Evolutionary conservation across 2,329 filamentous ascomycete genomes (phyloP).

Genomic region (Gliomastix tumulicola): DNA sequence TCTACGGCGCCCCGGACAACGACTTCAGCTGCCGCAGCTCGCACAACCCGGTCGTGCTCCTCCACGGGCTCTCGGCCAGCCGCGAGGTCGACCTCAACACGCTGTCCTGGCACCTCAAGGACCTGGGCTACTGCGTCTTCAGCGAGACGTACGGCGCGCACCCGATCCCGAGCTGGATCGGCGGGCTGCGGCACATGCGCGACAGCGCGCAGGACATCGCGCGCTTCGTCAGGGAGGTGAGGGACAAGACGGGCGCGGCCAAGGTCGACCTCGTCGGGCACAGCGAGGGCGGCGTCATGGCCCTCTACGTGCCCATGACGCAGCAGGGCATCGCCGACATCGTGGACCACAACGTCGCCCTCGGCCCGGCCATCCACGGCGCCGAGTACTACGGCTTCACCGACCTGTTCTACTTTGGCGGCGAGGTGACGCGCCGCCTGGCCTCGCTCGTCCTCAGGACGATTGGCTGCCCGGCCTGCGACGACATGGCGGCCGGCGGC

Average conservation of each 20-base stretch:
- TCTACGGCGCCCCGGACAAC: conserved; percentile 3
- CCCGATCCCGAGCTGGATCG: conserved; percentile 1
- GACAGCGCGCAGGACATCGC: conserved; percentile 3
- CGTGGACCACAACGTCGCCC: conserved; percentile 3
- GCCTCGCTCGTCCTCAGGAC: conserved; percentile 3
- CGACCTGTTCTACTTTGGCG: conserved; percentile 6
- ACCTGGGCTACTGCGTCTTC: conserved; percentile 4
- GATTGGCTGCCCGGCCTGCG: conserved; percentile 9
- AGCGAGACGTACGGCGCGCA: conserved; percentile 4
- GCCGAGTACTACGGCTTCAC: conserved; percentile 7
- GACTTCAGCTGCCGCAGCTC: conserved; percentile 2
- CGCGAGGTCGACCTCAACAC: conserved; percentile 5
- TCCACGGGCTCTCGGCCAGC: conserved; percentile 5
- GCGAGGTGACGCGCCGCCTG: conserved; percentile 4
- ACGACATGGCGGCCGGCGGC: conserved; percentile 8
- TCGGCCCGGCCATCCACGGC: conserved; percentile 5
- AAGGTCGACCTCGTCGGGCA: conserved; percentile 7
- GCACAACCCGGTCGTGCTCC: conserved; percentile 4
- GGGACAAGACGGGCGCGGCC: conserved; percentile 1
- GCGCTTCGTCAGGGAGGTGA: conserved; percentile 4
- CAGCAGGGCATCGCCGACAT: conserved; percentile 3
- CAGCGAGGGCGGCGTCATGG: conserved; percentile 5
- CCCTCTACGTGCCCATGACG: conserved; percentile 4
- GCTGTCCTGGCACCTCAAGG: neutral
- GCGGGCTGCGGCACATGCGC: conserved; percentile 3